These are phyloP conservation scores for Gentiana macrophylla DNA, from an alignment of 257 asterid genomes.

Conservation along the genomic window DNA sequence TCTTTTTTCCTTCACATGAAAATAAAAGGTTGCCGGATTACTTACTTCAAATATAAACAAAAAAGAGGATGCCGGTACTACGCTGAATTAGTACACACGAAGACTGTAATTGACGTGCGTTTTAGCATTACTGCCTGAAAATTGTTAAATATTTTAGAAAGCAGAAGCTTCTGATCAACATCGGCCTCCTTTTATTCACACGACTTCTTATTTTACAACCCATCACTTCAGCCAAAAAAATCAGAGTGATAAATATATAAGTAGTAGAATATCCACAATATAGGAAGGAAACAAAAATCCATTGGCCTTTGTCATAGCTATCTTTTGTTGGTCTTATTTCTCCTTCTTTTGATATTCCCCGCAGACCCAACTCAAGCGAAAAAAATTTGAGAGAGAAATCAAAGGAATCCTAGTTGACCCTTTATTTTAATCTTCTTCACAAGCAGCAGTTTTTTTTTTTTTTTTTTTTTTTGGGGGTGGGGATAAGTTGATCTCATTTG, in stretches of 20 bases:
- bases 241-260: neutral
- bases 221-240: neutral
- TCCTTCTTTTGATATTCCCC: slow-evolving; percentile 20
- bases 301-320: neutral
- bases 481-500: neutral
- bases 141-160: neutral
- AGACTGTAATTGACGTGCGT: slow-evolving; percentile 6
- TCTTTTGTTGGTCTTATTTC: slow-evolving; percentile 11
- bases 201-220: slow-evolving; percentile 1
- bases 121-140: neutral
- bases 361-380: neutral
- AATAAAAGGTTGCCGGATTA: no score
- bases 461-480: no score
- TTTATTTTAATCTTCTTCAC: slow-evolving; percentile 28
- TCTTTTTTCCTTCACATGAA: no score
- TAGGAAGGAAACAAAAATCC: neutral
- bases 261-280: no score
- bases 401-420: slow-evolving; percentile 17
- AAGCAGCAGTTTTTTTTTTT: slow-evolving; percentile 2
- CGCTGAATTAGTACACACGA: neutral
- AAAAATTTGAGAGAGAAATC: slow-evolving; percentile 1
- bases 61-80: no score
- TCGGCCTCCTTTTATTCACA: neutral
- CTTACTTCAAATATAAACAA: no score
- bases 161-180: slow-evolving; percentile 2